Evolutionary conservation across 2,329 filamentous ascomycete genomes (phyloP).

Genomic region (Pseudocercospora crystallina): DNA sequence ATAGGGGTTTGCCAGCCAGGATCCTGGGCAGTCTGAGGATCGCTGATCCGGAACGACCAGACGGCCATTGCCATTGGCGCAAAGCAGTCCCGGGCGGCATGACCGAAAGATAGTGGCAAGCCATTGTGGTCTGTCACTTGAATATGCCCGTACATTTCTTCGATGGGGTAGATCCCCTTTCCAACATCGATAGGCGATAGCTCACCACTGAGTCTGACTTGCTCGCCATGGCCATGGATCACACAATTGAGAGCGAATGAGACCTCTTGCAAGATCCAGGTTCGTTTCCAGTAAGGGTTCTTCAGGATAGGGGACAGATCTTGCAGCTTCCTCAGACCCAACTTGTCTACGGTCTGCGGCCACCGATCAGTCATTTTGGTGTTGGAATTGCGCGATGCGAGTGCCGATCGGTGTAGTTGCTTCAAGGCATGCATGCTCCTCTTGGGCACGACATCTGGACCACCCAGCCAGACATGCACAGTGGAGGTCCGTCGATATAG

Average conservation of each 20-base stretch:
- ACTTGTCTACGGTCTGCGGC: not conserved
- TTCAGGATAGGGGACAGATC: conserved; percentile 1
- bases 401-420: not conserved
- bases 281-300: conserved; percentile 1
- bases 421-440: too few relatives aligned
- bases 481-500: conserved; percentile 8
- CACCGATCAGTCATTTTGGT: not conserved
- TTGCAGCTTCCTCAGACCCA: not conserved
- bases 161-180: too few relatives aligned
- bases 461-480: conserved; percentile 14
- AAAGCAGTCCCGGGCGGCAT: too few relatives aligned
- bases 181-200: too few relatives aligned
- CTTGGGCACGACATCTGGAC: not conserved
- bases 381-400: not conserved
- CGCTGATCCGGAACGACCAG: too few relatives aligned
- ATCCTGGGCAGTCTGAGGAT: too few relatives aligned
- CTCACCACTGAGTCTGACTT: not conserved
- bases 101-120: too few relatives aligned
- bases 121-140: too few relatives aligned
- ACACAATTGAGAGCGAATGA: conserved; percentile 2
- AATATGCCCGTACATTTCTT: too few relatives aligned
- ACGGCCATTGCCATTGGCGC: too few relatives aligned
- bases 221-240: not conserved
- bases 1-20: too few relatives aligned
- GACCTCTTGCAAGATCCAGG: conserved; percentile 14